Evolutionary conservation across 495 filamentous ascomycete species (phyloP).

Genomic region (Apodospora peruviana): DNA sequence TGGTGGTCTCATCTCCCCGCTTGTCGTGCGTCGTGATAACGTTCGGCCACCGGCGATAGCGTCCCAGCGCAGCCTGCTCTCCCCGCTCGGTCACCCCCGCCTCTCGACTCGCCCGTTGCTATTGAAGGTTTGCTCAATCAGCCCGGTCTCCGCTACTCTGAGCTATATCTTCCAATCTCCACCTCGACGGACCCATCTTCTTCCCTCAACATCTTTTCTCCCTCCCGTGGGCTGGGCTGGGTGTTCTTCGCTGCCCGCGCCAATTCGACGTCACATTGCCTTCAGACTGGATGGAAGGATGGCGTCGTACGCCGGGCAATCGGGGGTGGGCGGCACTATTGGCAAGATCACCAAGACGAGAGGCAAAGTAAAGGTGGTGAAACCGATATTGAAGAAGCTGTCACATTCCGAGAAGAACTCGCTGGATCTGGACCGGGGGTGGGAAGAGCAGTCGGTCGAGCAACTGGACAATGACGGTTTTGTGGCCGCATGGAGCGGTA

Average conservation of each 20-base stretch:
- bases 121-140: no score
- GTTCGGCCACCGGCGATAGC: no score
- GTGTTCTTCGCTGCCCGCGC: no score
- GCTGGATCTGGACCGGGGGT: constrained; percentile 46
- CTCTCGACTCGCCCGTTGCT: not conserved
- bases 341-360: constrained; percentile 40
- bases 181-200: not conserved
- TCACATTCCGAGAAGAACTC: constrained; percentile 48
- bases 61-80: constrained; percentile 3
- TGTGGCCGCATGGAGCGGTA: constrained; percentile 8
- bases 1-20: constrained; percentile 22
- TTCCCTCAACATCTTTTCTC: no score
- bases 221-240: no score
- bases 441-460: constrained; percentile 41
- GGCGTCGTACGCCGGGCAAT: constrained; percentile 29
- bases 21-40: constrained; percentile 21
- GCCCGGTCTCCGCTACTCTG: no score
- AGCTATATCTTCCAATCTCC: not conserved
- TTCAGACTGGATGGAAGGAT: constrained; percentile 14
- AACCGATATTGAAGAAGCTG: constrained; percentile 52
- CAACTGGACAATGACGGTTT: constrained; percentile 17
- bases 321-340: constrained; percentile 14
- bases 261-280: no score
- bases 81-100: constrained; percentile 5
- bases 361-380: constrained; percentile 30